phyloP scores from a whole-genome alignment of 2,329 filamentous ascomycete species.

The Cadophora sp. region DNA sequence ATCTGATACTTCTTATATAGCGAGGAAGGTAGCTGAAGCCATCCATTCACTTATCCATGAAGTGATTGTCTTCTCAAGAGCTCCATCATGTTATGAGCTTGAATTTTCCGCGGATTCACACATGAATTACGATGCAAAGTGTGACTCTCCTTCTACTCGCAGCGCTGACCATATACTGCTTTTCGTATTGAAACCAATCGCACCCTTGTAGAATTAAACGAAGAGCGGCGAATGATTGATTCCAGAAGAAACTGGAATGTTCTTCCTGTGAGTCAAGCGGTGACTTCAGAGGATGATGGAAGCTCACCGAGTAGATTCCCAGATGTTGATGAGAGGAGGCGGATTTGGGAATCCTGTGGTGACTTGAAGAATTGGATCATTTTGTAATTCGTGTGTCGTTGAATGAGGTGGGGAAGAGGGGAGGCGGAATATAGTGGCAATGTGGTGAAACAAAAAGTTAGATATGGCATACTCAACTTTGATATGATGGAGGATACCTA shows the following conservation, averaged over 20 bases:
- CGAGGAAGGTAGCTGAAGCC: too few species aligned
- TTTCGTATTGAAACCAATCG: background rate
- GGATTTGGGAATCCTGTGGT: background rate
- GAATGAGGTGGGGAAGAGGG: background rate
- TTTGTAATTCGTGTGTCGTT: too few species aligned
- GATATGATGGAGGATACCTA: too few species aligned
- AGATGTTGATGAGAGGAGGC: background rate
- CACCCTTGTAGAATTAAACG: background rate
- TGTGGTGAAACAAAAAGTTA: background rate
- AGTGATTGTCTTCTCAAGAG: too few species aligned
- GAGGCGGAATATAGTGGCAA: background rate
- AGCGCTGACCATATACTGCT: too few species aligned
- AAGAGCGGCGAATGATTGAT: background rate
- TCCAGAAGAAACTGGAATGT: background rate
- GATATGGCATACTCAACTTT: too few species aligned
- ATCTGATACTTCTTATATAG: too few species aligned
- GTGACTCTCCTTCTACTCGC: background rate
- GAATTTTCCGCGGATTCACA: too few species aligned
- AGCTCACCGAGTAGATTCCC: background rate
- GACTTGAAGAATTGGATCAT: background rate
- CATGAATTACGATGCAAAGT: too few species aligned
- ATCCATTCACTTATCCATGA: too few species aligned
- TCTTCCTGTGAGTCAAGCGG: constrained; percentile 1
- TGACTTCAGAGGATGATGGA: too few species aligned
- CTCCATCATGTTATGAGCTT: too few species aligned